Evolutionary conservation across 257 asterid genomes (phyloP).

Genomic region (Plectranthus barbatus): DNA sequence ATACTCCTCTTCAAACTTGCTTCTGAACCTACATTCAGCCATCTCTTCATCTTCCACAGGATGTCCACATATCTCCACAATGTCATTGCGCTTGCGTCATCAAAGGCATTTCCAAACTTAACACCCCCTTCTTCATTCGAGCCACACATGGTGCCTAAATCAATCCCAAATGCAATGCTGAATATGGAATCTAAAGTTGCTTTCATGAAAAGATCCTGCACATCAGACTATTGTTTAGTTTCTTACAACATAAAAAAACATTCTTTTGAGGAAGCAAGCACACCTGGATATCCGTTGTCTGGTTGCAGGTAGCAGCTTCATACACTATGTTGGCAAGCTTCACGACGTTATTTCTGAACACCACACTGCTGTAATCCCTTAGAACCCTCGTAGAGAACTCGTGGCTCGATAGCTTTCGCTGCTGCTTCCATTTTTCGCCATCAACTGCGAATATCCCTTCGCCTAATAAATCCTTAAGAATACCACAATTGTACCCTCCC

Average conservation of each 20-base stretch:
- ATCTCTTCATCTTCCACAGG: constrained; percentile 43
- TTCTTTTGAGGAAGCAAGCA: too few relatives aligned
- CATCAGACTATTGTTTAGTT: too few relatives aligned
- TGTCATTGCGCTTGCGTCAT: constrained; percentile 38
- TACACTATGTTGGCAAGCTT: constrained; percentile 44
- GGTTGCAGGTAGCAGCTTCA: constrained; percentile 22
- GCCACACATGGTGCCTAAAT: constrained; percentile 38
- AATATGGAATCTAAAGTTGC: constrained; percentile 43
- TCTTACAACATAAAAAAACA: too few relatives aligned
- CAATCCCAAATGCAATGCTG: constrained; percentile 47
- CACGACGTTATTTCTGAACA: constrained; percentile 40
- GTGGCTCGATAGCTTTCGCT: constrained; percentile 58
- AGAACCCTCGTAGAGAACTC: constrained; percentile 55
- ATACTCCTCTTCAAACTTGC: constrained; percentile 28
- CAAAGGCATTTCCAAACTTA: constrained; percentile 39
- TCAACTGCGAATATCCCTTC: constrained; percentile 76
- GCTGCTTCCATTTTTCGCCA: constrained; percentile 65
- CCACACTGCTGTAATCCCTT: constrained; percentile 44
- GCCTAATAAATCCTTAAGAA: constrained; percentile 46
- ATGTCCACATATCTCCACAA: constrained; percentile 44
- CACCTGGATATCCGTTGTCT: constrained; percentile 51
- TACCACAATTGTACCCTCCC: constrained; percentile 43
- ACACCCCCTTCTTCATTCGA: constrained; percentile 38
- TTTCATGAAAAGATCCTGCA: constrained; percentile 49
- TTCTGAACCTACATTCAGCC: constrained; percentile 43